phyloP scores from a whole-genome alignment of 225 moss, liverwort and hornwort genomes.

The Pleurozium schreberi region DNA sequence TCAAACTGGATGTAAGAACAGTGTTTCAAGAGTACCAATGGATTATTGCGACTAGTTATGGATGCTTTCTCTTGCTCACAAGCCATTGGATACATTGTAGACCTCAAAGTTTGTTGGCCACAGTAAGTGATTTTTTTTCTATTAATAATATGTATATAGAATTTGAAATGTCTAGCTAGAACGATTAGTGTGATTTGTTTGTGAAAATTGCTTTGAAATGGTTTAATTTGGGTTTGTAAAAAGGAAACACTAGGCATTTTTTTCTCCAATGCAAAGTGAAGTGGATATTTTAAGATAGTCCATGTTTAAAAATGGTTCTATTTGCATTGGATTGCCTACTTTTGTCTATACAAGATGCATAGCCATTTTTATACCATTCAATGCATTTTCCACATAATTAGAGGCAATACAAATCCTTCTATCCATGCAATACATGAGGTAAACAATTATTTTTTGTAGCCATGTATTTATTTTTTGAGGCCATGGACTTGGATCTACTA shows the following conservation, averaged over 20 bases:
- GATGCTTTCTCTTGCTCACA: not conserved
- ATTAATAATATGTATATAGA: not conserved
- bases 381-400: not conserved
- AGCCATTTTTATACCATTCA: no score
- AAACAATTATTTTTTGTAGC: not conserved
- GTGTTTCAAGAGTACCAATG: not conserved
- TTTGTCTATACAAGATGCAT: not conserved
- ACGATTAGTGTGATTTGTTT: not conserved
- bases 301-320: not conserved
- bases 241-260: not conserved
- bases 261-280: not conserved
- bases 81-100: not conserved
- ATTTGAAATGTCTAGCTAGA: not conserved
- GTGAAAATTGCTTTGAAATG: not conserved
- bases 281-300: not conserved
- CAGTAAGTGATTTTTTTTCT: not conserved
- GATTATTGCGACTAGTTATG: not conserved
- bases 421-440: not conserved
- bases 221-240: not conserved
- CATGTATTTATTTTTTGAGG: no score
- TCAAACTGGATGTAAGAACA: fast-evolving
- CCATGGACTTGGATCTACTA: no score
- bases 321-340: not conserved
- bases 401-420: not conserved
- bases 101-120: not conserved